Evolutionary conservation across 1,284 basidiomycete genomes (phyloP), one percentile per base, ranked within the genome.

Genomic region (Apiotrichum brassicae): DNA sequence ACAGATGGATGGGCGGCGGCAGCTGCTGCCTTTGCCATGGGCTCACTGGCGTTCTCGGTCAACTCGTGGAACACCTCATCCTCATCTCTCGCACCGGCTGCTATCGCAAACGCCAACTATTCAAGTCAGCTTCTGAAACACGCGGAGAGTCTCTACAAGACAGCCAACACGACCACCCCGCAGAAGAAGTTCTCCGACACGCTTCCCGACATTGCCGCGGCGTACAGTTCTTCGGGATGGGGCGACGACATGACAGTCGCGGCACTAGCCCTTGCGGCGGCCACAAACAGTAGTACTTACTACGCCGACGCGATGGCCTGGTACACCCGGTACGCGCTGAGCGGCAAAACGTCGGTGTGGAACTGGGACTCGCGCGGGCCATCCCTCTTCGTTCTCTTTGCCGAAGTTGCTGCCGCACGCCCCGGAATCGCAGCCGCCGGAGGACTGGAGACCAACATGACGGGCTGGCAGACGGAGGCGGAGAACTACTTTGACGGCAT

Each of bases 361-460:
- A 92, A 93, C 65, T 95, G 92, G 91, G 90, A 93, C 65, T 81
- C 81, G 2, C 87, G 87, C 67, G 79, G 79, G 0, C 84, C 88
- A 3, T 87, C 84, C 1, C 65, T 87, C 0, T 80, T 83, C 36
- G 79, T 94, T 18, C 73, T 94, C 12, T 86, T 86, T 46, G 66
- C 70, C 1, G 76, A 79, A 57, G 53, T 74, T 8, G 66, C 75
- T 1, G 54, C 65, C 22, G 65, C 71, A 16, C 63, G 73, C 43
- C 72, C 74, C 0, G 82, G 84, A 50, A 75, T 90, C 25, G 80
- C 81, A 71, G 78, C 54, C 70, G 79, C 32, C 72, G 81, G 61
- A 72, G 46, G 72, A 62, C 48, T 74, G 79, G 36, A 79, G 75
- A 35, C 55, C 14, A 81, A 85, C 62, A 59, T 82, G 32, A 77